Base-by-base conservation (phyloP, 148 eudicot species). In the Pharnaceum exiguum region DNA sequence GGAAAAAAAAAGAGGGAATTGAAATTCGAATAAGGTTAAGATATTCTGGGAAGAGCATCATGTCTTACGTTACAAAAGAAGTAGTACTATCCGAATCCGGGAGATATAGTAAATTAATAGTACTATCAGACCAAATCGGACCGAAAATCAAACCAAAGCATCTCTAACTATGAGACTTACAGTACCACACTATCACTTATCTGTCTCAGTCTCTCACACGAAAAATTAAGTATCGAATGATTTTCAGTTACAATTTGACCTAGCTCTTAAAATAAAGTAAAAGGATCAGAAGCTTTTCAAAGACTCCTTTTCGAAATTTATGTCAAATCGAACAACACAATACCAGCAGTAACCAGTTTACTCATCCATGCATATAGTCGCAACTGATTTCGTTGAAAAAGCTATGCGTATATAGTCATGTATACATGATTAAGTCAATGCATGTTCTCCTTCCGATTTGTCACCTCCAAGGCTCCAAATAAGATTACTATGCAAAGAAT, bases 281-380 rank as follows among this genome's bases (percentile, higher is more conserved):
- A 35, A 1, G 1, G 57, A 49, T 63, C 28, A 4, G 1, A 7
- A 19, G 23, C 51, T 42, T 63, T 52, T 52, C 51, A 40, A 63
- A 52, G 51, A 63, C 33, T 59, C 67, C 32, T 42, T 42, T 30
- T 51, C 5, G 19, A 48, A 63, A 15, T 39, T 30, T 44, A 43
- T 52, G 59, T 51, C 67, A 52, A 42, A 28, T 43, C 54, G n/a
- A n/a, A 22, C 22, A 30, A 29, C 28, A 24, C 49, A 43, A 28
- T 28, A 44, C 39, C 0, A 44, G 15, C 17, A 16, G 11, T 16
- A 31, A 50, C 18, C 18, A 57, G 33, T 25, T 44, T 18, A 9
- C 30, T 16, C 46, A 65, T 54, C 61, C n/a, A n/a, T n/a, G 55
- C 17, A 19, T 40, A 18, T 51, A 48, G 61, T 28, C 61, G 50